Base-by-base conservation (phyloP, 2,329 filamentous ascomycete species). In the Diaporthe sp. region DNA sequence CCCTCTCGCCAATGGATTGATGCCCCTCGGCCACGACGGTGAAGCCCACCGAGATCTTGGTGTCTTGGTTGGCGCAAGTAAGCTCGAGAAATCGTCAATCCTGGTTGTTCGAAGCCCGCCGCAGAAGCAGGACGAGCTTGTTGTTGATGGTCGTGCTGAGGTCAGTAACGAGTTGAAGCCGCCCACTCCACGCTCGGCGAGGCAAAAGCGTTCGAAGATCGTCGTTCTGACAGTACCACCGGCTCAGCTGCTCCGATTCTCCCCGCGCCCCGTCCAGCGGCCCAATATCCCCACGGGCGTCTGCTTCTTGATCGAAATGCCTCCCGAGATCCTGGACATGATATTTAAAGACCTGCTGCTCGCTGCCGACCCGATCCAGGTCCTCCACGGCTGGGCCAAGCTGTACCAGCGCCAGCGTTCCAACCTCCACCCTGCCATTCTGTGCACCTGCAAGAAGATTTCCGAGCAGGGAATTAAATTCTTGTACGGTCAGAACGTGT, bases 401-500 rank as follows among this genome's bases (percentile, higher is more conserved):
- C 77, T 80, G 10, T 81, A 69, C 68, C 78, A 77, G 10, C 78
- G 80, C n/a, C 74, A 69, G 38, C 76, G 74, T 22, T 79, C 81
- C 1, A 76, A 77, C 6, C 81, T 88, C 0, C 74, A 83, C 12
- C 80, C 82, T 2, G 75, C 75, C 0, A 83, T 90, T 57, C 79
- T 90, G 33, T 70, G 75, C 4, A 81, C 80, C 2, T 86, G 83
- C 79, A 77, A 76, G 4, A 71, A 74, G 1, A 76, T 87, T 38
- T 82, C 82, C 42, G 9, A 61, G 0, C n/a, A n/a, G n/a, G n/a
- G n/a, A n/a, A n/a, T n/a, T n/a, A n/a, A n/a, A n/a, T 78, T 89
- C 6, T 81, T 90, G 0, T 90, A 87, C 73, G 85, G 86, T 3
- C 81, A 84, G 38, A 90, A 90, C 67, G 82, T 69, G 0, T 90